Conservation (phyloP, 2,329 filamentous ascomycete species). For the Dothistroma pini region DNA sequence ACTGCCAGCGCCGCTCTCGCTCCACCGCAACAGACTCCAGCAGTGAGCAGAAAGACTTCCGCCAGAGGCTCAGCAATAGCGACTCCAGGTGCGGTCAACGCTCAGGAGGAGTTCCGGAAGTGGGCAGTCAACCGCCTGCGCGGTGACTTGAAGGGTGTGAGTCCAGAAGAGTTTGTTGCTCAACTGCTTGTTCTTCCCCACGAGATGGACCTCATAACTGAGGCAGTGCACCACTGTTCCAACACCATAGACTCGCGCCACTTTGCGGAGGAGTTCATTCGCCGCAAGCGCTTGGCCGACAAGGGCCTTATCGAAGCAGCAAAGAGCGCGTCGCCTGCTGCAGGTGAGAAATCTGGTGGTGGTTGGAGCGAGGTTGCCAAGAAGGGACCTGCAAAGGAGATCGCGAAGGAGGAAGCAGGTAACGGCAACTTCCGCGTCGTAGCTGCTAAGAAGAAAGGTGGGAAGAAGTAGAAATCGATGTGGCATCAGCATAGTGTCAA, state of each 20-base stretch:
- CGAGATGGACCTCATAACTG: constrained; percentile 78
- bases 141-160: constrained; percentile 67
- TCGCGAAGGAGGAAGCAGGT: constrained; percentile 39
- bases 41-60: constrained; percentile 39
- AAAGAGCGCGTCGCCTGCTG: constrained; percentile 49
- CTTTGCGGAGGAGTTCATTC: constrained; percentile 91
- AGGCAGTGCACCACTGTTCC: constrained; percentile 82
- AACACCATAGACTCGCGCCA: constrained; percentile 88
- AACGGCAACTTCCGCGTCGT: constrained; percentile 83
- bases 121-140: constrained; percentile 80
- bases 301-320: constrained; percentile 68
- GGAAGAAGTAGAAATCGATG: constrained; percentile 37
- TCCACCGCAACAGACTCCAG: constrained; percentile 26
- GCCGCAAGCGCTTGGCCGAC: constrained; percentile 87
- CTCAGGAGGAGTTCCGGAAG: constrained; percentile 89
- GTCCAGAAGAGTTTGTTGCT: constrained; percentile 67
- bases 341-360: constrained; percentile 54
- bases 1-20: constrained; percentile 46
- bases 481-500: not conserved
- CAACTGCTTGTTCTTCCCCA: constrained; percentile 71
- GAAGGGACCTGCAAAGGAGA: constrained; percentile 60
- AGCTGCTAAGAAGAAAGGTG: constrained; percentile 81
- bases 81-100: constrained; percentile 53
- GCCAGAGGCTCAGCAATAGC: constrained; percentile 55
- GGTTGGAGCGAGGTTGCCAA: constrained; percentile 98